Evolutionary conservation across 2,329 filamentous ascomycete species (phyloP).

Genomic region (Cryphonectria naterciae): DNA sequence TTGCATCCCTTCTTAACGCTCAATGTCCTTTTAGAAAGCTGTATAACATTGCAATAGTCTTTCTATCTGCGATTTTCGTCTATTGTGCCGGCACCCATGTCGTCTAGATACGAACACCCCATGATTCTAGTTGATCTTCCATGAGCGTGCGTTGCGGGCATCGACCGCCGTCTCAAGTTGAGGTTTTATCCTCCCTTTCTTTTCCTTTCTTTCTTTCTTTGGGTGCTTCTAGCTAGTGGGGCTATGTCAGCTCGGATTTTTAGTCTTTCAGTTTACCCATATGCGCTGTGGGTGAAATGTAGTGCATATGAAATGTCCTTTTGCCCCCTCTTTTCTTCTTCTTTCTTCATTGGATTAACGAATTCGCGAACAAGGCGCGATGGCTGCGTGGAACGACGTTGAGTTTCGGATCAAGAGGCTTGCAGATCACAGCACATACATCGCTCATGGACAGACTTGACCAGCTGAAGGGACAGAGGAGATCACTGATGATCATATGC

Average conservation of each 20-base stretch:
- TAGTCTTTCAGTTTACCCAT: not conserved
- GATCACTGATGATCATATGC: not conserved
- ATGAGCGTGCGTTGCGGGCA: too few species aligned
- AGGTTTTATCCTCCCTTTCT: too few species aligned
- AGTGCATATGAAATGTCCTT: not conserved
- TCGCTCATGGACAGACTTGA: not conserved
- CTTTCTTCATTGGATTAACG: too few species aligned
- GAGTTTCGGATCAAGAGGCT: not conserved
- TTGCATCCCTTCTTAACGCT: not conserved
- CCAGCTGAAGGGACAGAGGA: not conserved
- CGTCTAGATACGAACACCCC: not conserved
- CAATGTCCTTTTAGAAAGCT: not conserved
- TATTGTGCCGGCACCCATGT: not conserved
- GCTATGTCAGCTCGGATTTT: not conserved
- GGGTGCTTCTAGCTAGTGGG: not conserved
- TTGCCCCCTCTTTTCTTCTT: too few species aligned
- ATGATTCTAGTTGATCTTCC: not conserved
- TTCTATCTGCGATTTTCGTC: not conserved
- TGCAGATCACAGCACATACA: not conserved
- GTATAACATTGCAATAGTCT: not conserved
- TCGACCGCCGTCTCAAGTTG: too few species aligned
- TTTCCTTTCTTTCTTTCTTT: too few species aligned
- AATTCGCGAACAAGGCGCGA: not conserved
- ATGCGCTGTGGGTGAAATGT: not conserved
- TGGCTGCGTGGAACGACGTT: not conserved